Conservation (phyloP, 2,329 filamentous ascomycete species). For the Drechslerella coelobrocha region DNA sequence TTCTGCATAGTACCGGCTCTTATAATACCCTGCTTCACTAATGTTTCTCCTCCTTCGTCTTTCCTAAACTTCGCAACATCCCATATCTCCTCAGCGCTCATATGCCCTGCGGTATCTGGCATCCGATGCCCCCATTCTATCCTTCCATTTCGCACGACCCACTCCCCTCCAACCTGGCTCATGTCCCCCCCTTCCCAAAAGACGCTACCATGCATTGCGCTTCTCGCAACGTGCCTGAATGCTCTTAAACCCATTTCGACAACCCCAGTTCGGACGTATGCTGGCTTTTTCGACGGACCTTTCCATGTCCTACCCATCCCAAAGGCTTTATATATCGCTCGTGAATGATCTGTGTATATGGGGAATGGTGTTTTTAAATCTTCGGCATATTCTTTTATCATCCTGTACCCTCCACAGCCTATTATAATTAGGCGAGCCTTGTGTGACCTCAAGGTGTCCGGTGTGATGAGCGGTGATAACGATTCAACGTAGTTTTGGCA, state of each 20-base stretch:
- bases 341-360: constrained; percentile 41
- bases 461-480: constrained; percentile 38
- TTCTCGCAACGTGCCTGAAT: constrained; percentile 38
- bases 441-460: constrained; percentile 29
- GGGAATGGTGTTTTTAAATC: constrained; percentile 38
- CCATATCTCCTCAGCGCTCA: constrained; percentile 49
- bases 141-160: constrained; percentile 40
- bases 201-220: constrained; percentile 29
- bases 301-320: constrained; percentile 40
- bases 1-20: constrained; percentile 42
- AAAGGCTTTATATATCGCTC: constrained; percentile 35
- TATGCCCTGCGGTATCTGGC: constrained; percentile 45
- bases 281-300: constrained; percentile 40
- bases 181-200: constrained; percentile 47
- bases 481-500: constrained; percentile 49
- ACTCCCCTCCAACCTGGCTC: constrained; percentile 47
- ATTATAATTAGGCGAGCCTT: constrained; percentile 48
- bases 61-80: constrained; percentile 44
- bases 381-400: constrained; percentile 36
- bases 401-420: constrained; percentile 34
- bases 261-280: constrained; percentile 39
- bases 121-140: constrained; percentile 45
- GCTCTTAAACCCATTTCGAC: constrained; percentile 46
- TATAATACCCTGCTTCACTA: constrained; percentile 23
- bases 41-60: constrained; percentile 17